phyloP scores from a whole-genome alignment of 805 yeast genomes.

The Candida chilensis region DNA sequence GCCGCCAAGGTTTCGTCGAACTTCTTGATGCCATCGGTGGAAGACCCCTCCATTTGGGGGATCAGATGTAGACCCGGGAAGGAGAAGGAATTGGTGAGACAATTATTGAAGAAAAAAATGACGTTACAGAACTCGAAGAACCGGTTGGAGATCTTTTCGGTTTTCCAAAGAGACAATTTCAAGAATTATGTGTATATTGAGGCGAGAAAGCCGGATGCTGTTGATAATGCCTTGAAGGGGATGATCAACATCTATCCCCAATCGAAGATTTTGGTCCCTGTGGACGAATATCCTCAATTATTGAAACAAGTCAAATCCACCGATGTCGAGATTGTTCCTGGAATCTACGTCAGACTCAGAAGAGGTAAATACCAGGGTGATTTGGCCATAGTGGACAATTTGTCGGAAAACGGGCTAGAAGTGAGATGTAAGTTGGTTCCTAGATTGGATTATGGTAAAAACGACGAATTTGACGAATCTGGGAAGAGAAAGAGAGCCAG shows the following conservation, averaged over 20 bases:
- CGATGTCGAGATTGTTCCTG: conserved; percentile 84
- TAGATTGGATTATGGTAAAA: conserved; percentile 82
- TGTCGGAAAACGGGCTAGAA: conserved; percentile 91
- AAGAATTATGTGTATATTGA: conserved; percentile 89
- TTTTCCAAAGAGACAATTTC: conserved; percentile 90
- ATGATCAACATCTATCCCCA: conserved; percentile 73
- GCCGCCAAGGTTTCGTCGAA: conserved; percentile 76
- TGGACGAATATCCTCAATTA: conserved; percentile 89
- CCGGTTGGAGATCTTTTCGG: conserved; percentile 80
- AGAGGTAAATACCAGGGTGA: conserved; percentile 92
- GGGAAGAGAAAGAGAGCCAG: conserved; percentile 29
- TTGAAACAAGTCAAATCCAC: conserved; percentile 82
- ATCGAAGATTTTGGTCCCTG: conserved; percentile 83
- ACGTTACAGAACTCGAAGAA: conserved; percentile 66
- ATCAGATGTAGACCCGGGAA: conserved; percentile 88
- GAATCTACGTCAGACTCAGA: conserved; percentile 83
- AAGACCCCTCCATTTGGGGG: conserved; percentile 95
- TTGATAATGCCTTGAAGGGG: conserved; percentile 81
- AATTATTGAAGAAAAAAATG: conserved; percentile 73
- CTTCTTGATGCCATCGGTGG: conserved; percentile 86
- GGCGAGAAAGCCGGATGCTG: conserved; percentile 90
- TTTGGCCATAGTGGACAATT: conserved; percentile 84
- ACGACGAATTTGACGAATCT: conserved; percentile 36
- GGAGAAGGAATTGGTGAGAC: conserved; percentile 85
- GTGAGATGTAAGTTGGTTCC: conserved; percentile 93